These are phyloP conservation scores for Candida coquimbonensis DNA, from an alignment of 805 yeast species.

Conservation along the genomic window DNA sequence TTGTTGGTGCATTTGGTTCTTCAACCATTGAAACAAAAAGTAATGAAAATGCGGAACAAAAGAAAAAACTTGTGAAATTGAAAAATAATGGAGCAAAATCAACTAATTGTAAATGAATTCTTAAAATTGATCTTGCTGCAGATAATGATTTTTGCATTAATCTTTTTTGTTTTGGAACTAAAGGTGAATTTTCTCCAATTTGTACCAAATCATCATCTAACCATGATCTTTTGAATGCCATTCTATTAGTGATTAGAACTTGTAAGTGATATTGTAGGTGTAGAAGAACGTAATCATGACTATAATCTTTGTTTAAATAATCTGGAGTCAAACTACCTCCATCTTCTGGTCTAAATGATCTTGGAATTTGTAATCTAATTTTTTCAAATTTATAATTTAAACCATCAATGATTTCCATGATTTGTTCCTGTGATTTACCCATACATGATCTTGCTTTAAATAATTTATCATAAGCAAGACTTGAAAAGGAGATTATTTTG, in stretches of 20 bases:
- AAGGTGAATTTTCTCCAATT: slow-evolving; percentile 1
- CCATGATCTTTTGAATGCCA: slow-evolving; percentile 23
- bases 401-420: slow-evolving; percentile 12
- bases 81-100: slow-evolving; percentile 7
- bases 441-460: slow-evolving; percentile 16
- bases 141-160: slow-evolving; percentile 16
- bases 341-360: slow-evolving; percentile 11
- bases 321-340: neutral
- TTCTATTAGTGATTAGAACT: slow-evolving; percentile 19
- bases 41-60: slow-evolving; percentile 20
- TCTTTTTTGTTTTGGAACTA: slow-evolving; percentile 11
- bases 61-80: slow-evolving; percentile 13
- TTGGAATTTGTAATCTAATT: slow-evolving; percentile 8
- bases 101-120: slow-evolving; percentile 4
- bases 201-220: slow-evolving; percentile 11
- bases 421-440: slow-evolving; percentile 12
- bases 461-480: slow-evolving; percentile 13
- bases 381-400: slow-evolving; percentile 13
- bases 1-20: slow-evolving; percentile 10
- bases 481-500: slow-evolving; percentile 7
- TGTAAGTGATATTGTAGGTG: slow-evolving; percentile 17
- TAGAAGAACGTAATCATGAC: slow-evolving; percentile 8
- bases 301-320: neutral
- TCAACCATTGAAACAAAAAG: slow-evolving; percentile 19
- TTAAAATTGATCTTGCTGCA: slow-evolving; percentile 16